These are phyloP conservation scores for Rhizopogon parksii DNA, from an alignment of 1,284 basidiomycete genomes.

Conservation along the genomic window DNA sequence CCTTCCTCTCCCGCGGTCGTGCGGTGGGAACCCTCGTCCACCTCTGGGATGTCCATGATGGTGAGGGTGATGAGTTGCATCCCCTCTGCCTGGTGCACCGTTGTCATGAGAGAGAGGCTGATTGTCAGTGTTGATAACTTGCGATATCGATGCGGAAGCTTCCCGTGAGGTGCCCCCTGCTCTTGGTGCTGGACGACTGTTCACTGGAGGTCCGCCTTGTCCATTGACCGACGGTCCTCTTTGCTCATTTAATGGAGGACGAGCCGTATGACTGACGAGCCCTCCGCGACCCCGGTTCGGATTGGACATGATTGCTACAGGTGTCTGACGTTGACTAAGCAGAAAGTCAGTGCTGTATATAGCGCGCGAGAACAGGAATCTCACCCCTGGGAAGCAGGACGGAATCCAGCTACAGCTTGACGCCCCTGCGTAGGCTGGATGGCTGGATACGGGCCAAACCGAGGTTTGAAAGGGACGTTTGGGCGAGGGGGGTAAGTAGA, in stretches of 20 bases:
- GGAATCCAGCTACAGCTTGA: constrained; percentile 52
- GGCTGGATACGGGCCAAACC: constrained; percentile 59
- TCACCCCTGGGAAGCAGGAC: constrained; percentile 34
- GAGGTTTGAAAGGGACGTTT: constrained; percentile 52
- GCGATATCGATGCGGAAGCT: neutral
- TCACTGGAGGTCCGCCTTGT: constrained; percentile 1
- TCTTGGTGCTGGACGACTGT: neutral
- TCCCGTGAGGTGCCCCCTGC: neutral
- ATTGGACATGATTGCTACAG: constrained; percentile 57
- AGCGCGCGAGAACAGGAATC: constrained; percentile 5
- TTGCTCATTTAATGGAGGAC: constrained; percentile 4
- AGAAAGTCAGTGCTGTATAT: neutral
- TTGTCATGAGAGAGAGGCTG: constrained; percentile 2
- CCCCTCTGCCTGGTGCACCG: constrained; percentile 1
- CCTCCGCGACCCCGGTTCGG: constrained; percentile 53
- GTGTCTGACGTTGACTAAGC: constrained; percentile 20
- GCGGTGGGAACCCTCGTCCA: constrained; percentile 26
- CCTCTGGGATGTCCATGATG: constrained; percentile 8
- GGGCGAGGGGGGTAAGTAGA: constrained; percentile 34
- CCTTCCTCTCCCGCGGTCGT: constrained; percentile 36
- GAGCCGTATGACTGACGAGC: constrained; percentile 1
- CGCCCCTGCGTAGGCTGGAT: constrained; percentile 49
- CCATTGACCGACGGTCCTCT: neutral
- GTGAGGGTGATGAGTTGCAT: neutral
- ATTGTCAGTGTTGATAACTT: neutral